These are phyloP conservation scores for Pseudohyphozyma bogoriensis DNA, from an alignment of 768 basidiomycete genomes.

Conservation along the genomic window DNA sequence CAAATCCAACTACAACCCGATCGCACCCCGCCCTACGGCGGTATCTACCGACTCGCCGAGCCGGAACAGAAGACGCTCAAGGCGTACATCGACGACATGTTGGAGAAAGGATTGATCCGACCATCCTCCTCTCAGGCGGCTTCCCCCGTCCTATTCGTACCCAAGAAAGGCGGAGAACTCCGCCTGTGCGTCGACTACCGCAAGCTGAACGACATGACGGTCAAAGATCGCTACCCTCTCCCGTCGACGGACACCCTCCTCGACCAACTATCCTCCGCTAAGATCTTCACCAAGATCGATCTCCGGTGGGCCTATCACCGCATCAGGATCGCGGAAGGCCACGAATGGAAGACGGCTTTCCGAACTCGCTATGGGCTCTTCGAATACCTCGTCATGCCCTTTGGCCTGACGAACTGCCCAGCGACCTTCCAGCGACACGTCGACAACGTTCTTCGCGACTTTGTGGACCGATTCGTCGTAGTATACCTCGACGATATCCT, in stretches of 20 bases:
- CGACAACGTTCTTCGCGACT: slow-evolving; percentile 40
- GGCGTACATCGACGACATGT: slow-evolving; percentile 40
- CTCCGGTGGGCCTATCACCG: slow-evolving; percentile 43
- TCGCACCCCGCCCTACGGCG: slow-evolving; percentile 33
- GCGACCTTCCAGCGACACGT: slow-evolving; percentile 45
- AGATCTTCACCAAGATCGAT: slow-evolving; percentile 38
- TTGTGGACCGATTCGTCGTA: slow-evolving; percentile 40
- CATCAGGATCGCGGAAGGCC: slow-evolving; percentile 41
- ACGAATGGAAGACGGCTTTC: slow-evolving; percentile 45
- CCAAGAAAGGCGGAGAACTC: slow-evolving; percentile 17
- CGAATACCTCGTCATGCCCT: slow-evolving; percentile 44
- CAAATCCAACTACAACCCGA: slow-evolving; percentile 39
- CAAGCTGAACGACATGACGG: slow-evolving; percentile 20
- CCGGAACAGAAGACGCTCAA: slow-evolving; percentile 38
- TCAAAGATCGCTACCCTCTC: slow-evolving; percentile 25
- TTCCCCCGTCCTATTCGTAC: slow-evolving; percentile 21
- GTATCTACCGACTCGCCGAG: slow-evolving; percentile 39
- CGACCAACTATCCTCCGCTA: slow-evolving; percentile 32
- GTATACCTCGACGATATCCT: slow-evolving; percentile 41
- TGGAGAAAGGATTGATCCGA: slow-evolving; percentile 39
- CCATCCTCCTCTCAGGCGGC: slow-evolving; percentile 17
- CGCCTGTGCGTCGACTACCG: slow-evolving; percentile 27
- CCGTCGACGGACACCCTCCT: slow-evolving; percentile 18
- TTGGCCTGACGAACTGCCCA: slow-evolving; percentile 35
- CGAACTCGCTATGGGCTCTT: slow-evolving; percentile 40